Evolutionary conservation across 2,329 filamentous ascomycete species (phyloP).

Genomic region (Xylaria sp.): DNA sequence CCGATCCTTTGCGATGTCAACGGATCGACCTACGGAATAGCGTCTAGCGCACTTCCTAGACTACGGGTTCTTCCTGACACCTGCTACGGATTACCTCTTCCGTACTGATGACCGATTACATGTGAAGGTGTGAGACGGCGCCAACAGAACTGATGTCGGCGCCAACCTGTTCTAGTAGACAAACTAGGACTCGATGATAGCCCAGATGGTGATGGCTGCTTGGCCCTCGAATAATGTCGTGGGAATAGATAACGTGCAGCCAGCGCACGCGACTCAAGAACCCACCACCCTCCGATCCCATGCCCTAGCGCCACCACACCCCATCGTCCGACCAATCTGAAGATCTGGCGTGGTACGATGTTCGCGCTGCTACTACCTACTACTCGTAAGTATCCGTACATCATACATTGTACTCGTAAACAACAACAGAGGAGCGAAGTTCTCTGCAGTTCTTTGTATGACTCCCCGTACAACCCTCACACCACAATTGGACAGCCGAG

Average conservation of each 20-base stretch:
- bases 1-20: neutral
- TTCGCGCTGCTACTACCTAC: neutral
- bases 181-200: neutral
- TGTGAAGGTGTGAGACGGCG: neutral
- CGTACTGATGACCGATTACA: neutral
- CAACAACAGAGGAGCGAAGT: neutral
- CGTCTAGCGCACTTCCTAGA: neutral
- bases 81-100: neutral
- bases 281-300: constrained; percentile 8
- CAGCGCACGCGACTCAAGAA: constrained; percentile 17
- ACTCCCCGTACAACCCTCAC: neutral
- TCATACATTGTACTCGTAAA: neutral
- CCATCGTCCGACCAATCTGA: constrained; percentile 6
- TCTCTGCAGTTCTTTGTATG: neutral
- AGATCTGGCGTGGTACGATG: constrained; percentile 1
- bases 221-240: constrained; percentile 4
- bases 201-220: neutral
- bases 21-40: neutral
- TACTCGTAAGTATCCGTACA: too few species aligned
- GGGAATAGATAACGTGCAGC: constrained; percentile 10
- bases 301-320: constrained; percentile 6
- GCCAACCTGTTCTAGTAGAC: neutral
- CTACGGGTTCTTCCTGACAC: neutral
- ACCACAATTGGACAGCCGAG: constrained; percentile 4
- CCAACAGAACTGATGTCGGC: constrained; percentile 5